phyloP scores from a whole-genome alignment of 441 rosid species.

The Metrosideros polymorpha region DNA sequence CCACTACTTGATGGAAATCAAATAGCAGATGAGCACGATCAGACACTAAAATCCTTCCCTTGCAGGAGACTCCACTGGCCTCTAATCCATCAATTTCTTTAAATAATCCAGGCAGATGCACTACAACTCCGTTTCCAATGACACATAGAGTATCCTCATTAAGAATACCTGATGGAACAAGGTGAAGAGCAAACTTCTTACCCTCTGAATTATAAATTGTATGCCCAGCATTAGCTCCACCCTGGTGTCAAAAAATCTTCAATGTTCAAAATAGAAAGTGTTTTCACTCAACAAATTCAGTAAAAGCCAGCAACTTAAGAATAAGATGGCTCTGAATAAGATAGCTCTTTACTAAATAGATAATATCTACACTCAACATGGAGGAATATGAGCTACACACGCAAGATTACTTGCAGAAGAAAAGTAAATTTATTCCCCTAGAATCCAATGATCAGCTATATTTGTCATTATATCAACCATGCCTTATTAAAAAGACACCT shows the following conservation, averaged over 20 bases:
- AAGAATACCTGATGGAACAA: slow-evolving; percentile 89
- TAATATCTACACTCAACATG: background rate
- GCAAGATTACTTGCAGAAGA: background rate
- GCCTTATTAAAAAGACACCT: background rate
- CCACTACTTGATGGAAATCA: slow-evolving; percentile 86
- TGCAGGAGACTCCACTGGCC: slow-evolving; percentile 70
- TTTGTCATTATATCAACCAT: background rate
- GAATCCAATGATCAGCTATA: background rate
- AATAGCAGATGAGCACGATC: slow-evolving; percentile 87
- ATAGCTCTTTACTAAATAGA: background rate
- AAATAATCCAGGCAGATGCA: slow-evolving; percentile 76
- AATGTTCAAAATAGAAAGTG: background rate
- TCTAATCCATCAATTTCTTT: slow-evolving; percentile 83
- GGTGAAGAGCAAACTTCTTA: slow-evolving; percentile 90
- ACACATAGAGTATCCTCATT: slow-evolving; percentile 84
- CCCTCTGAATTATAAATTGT: slow-evolving; percentile 94
- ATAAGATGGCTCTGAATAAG: background rate
- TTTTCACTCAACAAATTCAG: background rate
- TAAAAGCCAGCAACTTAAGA: background rate
- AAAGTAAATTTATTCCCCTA: background rate
- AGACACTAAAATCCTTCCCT: slow-evolving; percentile 89
- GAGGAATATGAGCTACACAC: background rate
- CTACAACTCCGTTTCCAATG: slow-evolving; percentile 94
- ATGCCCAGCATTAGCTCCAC: slow-evolving; percentile 99
- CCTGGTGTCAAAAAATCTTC: slow-evolving; percentile 31